These are phyloP conservation scores for Schizochytrium sp. DNA, from an alignment of 108 stramenopile species.

Conservation along the genomic window DNA sequence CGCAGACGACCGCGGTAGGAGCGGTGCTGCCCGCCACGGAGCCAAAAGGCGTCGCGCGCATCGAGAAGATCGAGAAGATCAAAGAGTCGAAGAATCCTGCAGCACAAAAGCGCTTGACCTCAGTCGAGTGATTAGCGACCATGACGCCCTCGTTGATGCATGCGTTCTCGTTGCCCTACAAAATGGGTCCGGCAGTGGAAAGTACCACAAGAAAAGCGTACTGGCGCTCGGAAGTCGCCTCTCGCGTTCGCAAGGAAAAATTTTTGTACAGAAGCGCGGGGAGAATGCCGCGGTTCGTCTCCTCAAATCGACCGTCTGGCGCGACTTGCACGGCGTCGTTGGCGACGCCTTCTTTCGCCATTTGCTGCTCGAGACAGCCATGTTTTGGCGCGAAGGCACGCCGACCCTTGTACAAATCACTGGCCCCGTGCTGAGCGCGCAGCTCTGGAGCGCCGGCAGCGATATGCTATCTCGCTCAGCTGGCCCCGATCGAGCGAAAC, in stretches of 20 bases:
- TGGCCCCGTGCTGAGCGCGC: neutral
- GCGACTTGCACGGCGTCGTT: neutral
- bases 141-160: neutral
- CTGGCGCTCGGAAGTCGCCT: neutral
- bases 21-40: no score
- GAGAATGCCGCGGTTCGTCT: neutral
- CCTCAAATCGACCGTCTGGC: neutral
- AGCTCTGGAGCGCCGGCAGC: neutral
- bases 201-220: neutral
- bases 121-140: neutral
- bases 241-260: neutral
- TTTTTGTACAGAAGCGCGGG: neutral
- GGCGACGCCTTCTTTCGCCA: neutral
- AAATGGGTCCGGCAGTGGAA: neutral
- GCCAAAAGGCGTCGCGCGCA: no score
- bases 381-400: neutral
- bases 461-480: neutral
- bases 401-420: neutral
- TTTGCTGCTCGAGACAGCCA: neutral
- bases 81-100: no score
- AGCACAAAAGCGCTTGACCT: no score
- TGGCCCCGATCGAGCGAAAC: neutral
- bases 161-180: neutral
- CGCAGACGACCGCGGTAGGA: no score
- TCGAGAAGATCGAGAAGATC: no score